Percentiles rank a stretch among this genome's conserved stretches.
Conservation (phyloP, 768 basidiomycete species). For the Cubamyces lactineus region DNA sequence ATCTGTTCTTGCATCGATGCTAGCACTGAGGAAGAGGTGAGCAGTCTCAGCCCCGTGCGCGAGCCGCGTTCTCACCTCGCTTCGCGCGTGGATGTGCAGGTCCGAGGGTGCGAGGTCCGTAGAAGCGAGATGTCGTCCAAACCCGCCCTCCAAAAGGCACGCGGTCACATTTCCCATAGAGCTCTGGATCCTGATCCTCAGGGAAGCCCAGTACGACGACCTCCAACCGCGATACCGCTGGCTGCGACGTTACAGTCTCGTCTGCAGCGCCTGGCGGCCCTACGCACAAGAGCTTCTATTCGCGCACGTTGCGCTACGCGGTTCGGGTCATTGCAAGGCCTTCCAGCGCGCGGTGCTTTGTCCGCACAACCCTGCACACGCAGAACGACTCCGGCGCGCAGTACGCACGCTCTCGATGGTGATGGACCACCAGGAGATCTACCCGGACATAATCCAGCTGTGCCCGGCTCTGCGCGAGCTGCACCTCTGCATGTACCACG, state of each 20-base stretch:
- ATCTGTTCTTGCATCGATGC: not conserved
- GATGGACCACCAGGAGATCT: conserved; percentile 20
- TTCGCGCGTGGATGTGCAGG: too few relatives aligned
- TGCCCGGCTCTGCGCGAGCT: conserved; percentile 11
- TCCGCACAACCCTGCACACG: not conserved
- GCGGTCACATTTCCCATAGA: conserved; percentile 2
- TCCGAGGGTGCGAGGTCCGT: too few relatives aligned
- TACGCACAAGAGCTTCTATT: conserved; percentile 14
- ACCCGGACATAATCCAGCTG: not conserved
- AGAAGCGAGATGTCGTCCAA: not conserved
- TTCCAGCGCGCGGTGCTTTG: not conserved
- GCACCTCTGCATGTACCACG: conserved; percentile 14
- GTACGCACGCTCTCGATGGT: conserved; percentile 9
- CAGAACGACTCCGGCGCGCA: not conserved
- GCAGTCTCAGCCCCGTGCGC: too few relatives aligned
- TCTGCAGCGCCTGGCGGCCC: conserved; percentile 12
- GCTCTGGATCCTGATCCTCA: conserved; percentile 4
- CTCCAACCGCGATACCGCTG: conserved; percentile 12
- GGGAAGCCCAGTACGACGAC: conserved; percentile 15
- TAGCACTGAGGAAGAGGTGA: not conserved
- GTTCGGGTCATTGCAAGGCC: conserved; percentile 2
- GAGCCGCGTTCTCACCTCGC: too few relatives aligned
- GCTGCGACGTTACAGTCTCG: conserved; percentile 7
- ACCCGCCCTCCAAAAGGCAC: not conserved
- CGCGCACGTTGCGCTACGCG: conserved; percentile 9